A percentile compares a stretch with the other conserved stretches of the same genome.
Conservation (phyloP, 371 early-diverging fungal species). For the Apophysomyces sp. region DNA sequence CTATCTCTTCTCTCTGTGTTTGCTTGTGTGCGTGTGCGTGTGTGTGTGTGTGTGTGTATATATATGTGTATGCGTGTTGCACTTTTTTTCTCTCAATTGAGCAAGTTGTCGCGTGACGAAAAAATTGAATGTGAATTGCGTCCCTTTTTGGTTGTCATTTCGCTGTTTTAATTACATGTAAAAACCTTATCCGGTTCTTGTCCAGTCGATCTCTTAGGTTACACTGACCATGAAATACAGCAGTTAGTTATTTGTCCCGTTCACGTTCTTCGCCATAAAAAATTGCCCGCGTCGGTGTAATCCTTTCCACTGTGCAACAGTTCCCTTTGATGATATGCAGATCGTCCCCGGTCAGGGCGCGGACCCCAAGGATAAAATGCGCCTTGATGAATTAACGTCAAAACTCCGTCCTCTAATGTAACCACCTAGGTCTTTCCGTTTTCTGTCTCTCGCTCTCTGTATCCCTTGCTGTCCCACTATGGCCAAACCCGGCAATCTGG, state of each 20-base stretch:
- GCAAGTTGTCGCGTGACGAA: neutral
- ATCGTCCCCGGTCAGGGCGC: neutral
- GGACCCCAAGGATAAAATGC: neutral
- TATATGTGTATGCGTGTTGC: neutral
- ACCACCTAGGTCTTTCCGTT: neutral
- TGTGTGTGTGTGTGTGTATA: neutral
- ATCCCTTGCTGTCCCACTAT: neutral
- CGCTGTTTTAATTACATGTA: neutral
- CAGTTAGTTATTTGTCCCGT: neutral
- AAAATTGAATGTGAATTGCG: neutral
- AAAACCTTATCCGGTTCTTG: neutral
- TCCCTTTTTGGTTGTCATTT: neutral
- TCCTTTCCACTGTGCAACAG: neutral
- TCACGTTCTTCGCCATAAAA: neutral
- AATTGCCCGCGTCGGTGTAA: neutral
- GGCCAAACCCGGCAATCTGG: neutral
- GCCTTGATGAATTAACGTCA: neutral
- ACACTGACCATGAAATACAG: neutral
- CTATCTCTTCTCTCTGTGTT: no score
- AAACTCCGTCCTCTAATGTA: neutral
- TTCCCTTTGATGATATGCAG: neutral
- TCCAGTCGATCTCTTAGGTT: neutral
- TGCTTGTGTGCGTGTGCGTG: neutral
- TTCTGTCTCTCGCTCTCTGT: no score
- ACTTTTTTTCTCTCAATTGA: slow-evolving; percentile 1